Base-by-base conservation (phyloP, 148 eudicot species). In the Heliosperma pusillum region DNA sequence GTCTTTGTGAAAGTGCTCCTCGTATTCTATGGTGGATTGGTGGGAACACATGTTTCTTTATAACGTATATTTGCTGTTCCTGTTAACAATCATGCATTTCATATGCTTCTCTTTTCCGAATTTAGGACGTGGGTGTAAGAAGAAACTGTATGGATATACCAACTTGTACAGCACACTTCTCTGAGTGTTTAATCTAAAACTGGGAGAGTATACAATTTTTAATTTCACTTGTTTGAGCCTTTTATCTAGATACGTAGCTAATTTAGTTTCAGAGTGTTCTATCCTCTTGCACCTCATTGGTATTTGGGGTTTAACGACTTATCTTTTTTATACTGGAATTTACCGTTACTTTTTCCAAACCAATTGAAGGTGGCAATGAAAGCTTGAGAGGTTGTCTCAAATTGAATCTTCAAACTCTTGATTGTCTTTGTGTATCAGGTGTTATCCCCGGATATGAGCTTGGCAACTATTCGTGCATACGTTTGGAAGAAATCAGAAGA, bases 401-500 rank as follows among this genome's bases (percentile, higher is more conserved):
- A 62, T 17, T 63, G 26, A 71, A 36, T 74, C 27, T 4, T 21
- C 17, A 44, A 25, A 42, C 1, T 57, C 20, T 42, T 67, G 26
- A n/a, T 66, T 66, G 69, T 66, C 69, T 66, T 30, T 16, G 69
- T 36, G 21, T 70, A 85, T 45, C 88, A 94, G 98, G 92, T 90
- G 47, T 82, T 95, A 78, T 82, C 92, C 65, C 97, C 96, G 61
- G 97, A 92, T 25, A 95, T 95, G 98, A 92, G 98, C 84, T 85
- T 95, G 82, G 98, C 97, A 26, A 95, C 98, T 42, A 96, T 95
- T 42, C 89, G 97, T 19, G 85, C 92, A 15, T 95, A 92, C 84
- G 82, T 94, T 67, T 94, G 97, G 98, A 92, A 94, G 83, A 94
- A 90, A 81, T 76, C 96, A n/a, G 98, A 94, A 56, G 98, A 94